phyloP scores from a whole-genome alignment of 2,329 filamentous ascomycete species.

The Zasmidium angulare region DNA sequence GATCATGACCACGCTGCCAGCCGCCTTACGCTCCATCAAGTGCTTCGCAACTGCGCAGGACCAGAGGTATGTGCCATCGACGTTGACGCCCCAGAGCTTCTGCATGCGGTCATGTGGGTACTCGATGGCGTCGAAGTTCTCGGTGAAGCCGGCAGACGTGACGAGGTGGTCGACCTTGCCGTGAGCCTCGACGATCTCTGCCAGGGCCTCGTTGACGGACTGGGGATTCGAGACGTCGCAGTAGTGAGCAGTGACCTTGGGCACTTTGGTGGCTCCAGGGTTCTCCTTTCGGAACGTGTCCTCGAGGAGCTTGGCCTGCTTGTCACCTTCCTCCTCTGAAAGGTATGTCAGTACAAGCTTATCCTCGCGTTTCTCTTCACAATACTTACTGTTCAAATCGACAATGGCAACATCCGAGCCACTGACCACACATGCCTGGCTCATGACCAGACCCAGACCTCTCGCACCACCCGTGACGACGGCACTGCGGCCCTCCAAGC shows the following conservation, averaged over 20 bases:
- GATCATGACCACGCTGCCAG: conserved; percentile 90
- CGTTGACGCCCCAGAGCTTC: conserved; percentile 93
- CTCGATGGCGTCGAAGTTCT: conserved; percentile 88
- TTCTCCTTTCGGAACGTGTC: conserved; percentile 77
- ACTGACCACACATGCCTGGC: conserved; percentile 83
- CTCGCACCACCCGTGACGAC: conserved; percentile 88
- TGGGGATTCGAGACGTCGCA: conserved; percentile 80
- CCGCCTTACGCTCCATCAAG: conserved; percentile 74
- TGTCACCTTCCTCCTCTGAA: conserved; percentile 78
- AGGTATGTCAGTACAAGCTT: conserved; percentile 4
- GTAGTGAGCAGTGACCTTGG: conserved; percentile 85
- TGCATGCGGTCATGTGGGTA: conserved; percentile 90
- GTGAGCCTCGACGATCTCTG: conserved; percentile 67
- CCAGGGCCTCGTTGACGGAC: conserved; percentile 73
- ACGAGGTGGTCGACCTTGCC: conserved; percentile 88
- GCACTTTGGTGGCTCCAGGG: conserved; percentile 69
- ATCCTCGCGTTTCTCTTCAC: background rate
- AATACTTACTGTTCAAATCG: conserved; percentile 80
- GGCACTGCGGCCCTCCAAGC: conserved; percentile 77
- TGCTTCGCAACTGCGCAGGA: conserved; percentile 82
- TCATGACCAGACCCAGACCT: conserved; percentile 88
- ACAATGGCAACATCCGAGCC: conserved; percentile 89
- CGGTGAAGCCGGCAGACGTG: conserved; percentile 93
- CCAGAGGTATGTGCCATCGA: conserved; percentile 89
- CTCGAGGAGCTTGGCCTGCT: conserved; percentile 71